Percentiles rank a stretch among this genome's conserved stretches.
These are phyloP conservation scores for Mediolabrus comicus DNA, from an alignment of 108 stramenopile genomes.

Conservation along the genomic window DNA sequence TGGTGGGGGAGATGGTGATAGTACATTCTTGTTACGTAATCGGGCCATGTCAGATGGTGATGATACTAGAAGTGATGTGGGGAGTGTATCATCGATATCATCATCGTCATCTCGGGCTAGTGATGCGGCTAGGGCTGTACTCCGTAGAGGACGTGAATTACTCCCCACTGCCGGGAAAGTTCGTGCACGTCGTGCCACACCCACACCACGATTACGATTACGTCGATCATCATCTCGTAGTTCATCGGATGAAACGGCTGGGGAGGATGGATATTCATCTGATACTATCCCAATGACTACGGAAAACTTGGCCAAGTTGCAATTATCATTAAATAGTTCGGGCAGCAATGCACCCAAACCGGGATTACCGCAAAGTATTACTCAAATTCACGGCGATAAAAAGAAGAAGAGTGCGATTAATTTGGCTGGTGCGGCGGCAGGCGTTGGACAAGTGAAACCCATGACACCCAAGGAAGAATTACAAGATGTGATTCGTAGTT, in stretches of 20 bases:
- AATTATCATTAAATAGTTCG: constrained; percentile 45
- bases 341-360: neutral
- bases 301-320: constrained; percentile 70
- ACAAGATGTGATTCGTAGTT: constrained; percentile 79
- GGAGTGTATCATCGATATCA: constrained; percentile 35
- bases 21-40: constrained; percentile 4
- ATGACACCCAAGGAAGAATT: constrained; percentile 83
- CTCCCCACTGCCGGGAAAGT: constrained; percentile 79
- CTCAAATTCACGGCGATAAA: constrained; percentile 26
- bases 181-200: constrained; percentile 76
- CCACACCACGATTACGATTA: constrained; percentile 68
- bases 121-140: constrained; percentile 41
- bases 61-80: constrained; percentile 20
- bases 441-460: constrained; percentile 41
- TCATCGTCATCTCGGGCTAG: constrained; percentile 36
- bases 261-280: constrained; percentile 75
- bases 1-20: constrained; percentile 9
- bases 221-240: constrained; percentile 4
- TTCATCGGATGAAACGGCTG: constrained; percentile 34
- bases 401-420: constrained; percentile 22
- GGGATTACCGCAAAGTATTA: constrained; percentile 23
- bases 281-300: constrained; percentile 56
- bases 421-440: constrained; percentile 9
- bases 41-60: constrained; percentile 7
- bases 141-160: constrained; percentile 72